Evolutionary conservation across 2,329 filamentous ascomycete species (phyloP).

Genomic region (Arthrobotrys entomopaga): DNA sequence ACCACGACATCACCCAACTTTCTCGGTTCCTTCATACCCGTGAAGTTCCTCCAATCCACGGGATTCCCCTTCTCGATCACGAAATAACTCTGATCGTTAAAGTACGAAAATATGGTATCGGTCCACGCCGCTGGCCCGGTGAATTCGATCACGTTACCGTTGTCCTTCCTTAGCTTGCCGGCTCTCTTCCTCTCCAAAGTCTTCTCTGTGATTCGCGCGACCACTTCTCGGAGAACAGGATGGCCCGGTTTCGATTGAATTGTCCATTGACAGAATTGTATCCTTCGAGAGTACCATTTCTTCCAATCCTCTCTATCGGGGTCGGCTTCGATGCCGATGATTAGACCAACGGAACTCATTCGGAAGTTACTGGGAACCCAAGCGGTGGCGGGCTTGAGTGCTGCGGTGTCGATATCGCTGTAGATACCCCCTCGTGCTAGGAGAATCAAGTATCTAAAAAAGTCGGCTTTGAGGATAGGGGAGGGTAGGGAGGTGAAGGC

Average conservation of each 20-base stretch:
- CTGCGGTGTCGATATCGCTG: slow-evolving; percentile 89
- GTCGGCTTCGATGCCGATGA: slow-evolving; percentile 96
- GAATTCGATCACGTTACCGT: slow-evolving; percentile 85
- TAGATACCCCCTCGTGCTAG: slow-evolving; percentile 85
- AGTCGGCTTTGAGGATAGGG: slow-evolving; percentile 72
- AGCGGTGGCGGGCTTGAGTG: slow-evolving; percentile 81
- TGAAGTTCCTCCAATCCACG: slow-evolving; percentile 89
- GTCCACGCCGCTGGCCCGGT: slow-evolving; percentile 96
- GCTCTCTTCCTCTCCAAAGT: slow-evolving; percentile 77
- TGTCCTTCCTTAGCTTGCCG: slow-evolving; percentile 71
- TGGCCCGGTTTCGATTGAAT: slow-evolving; percentile 96
- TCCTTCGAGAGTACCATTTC: slow-evolving; percentile 93
- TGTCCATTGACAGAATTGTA: slow-evolving; percentile 99
- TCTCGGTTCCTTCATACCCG: slow-evolving; percentile 81
- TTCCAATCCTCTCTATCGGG: slow-evolving; percentile 92
- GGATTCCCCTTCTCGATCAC: slow-evolving; percentile 78
- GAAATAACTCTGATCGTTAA: slow-evolving; percentile 91
- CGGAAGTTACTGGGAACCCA: slow-evolving; percentile 87
- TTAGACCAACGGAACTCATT: slow-evolving; percentile 79
- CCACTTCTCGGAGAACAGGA: slow-evolving; percentile 86
- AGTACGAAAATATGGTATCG: slow-evolving; percentile 87
- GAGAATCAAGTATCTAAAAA: slow-evolving; percentile 76
- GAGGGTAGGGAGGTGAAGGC: slow-evolving; percentile 78
- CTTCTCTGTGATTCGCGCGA: slow-evolving; percentile 84
- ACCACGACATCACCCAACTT: slow-evolving; percentile 94